phyloP scores from a whole-genome alignment of 805 yeast species.

The Metschnikowia aberdeeniae region DNA sequence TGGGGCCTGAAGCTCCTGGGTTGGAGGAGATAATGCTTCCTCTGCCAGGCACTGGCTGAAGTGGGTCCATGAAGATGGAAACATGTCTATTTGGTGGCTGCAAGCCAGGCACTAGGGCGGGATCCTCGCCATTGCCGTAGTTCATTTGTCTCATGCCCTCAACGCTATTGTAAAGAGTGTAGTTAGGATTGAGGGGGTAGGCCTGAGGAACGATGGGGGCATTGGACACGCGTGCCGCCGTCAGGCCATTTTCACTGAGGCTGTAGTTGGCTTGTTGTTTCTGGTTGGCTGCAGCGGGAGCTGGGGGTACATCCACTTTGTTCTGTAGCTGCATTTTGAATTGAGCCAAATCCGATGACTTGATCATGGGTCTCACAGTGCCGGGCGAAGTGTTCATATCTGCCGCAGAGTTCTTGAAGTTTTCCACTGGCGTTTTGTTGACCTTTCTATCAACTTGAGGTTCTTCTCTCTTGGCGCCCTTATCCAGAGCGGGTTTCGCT shows the following conservation, averaged over 20 bases:
- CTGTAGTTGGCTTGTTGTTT: slow-evolving; percentile 9
- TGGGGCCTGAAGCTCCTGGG: neutral
- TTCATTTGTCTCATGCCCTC: slow-evolving; percentile 10
- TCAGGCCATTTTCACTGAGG: slow-evolving; percentile 10
- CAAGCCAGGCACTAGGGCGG: neutral
- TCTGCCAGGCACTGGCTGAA: slow-evolving; percentile 26
- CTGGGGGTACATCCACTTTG: slow-evolving; percentile 1
- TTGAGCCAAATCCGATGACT: slow-evolving; percentile 5
- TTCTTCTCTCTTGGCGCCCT: slow-evolving; percentile 4
- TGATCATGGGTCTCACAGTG: slow-evolving; percentile 9
- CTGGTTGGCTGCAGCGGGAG: neutral
- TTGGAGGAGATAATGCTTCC: neutral
- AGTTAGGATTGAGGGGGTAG: slow-evolving; percentile 34
- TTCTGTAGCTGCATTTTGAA: slow-evolving; percentile 12
- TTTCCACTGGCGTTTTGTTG: slow-evolving; percentile 12
- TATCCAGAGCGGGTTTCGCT: slow-evolving; percentile 1
- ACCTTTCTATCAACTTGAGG: slow-evolving; percentile 6
- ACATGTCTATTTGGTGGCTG: slow-evolving; percentile 30
- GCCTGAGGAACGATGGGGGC: slow-evolving; percentile 31
- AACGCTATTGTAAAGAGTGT: slow-evolving; percentile 24
- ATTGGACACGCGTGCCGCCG: slow-evolving; percentile 10
- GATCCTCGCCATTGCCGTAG: slow-evolving; percentile 2
- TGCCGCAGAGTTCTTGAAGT: slow-evolving; percentile 7
- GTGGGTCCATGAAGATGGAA: slow-evolving; percentile 39
- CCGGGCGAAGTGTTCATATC: slow-evolving; percentile 14